These are phyloP conservation scores for Talaromyces sp. DNA, from an alignment of 2,329 filamentous ascomycete genomes.

Conservation along the genomic window DNA sequence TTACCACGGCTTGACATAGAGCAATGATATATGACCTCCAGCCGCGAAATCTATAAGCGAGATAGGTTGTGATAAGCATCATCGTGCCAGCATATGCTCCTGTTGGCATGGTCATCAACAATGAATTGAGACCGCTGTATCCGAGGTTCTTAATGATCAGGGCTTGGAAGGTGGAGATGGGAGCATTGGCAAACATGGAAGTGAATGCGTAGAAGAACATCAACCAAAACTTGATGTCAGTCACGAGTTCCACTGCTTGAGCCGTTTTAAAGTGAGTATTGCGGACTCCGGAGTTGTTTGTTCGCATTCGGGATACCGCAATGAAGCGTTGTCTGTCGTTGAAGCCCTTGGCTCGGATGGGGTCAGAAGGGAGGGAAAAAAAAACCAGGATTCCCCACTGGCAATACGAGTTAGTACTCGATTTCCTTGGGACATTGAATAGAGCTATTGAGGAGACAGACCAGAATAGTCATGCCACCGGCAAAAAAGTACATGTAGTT, in stretches of 20 bases:
- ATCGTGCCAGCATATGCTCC: background rate
- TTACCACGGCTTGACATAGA: background rate
- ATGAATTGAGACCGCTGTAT: background rate
- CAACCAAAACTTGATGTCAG: conserved; percentile 8
- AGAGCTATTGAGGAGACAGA: background rate
- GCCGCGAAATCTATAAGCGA: background rate
- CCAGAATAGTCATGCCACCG: conserved; percentile 1
- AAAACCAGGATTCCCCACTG: background rate
- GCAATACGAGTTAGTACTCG: background rate
- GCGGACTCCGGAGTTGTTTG: conserved; percentile 10
- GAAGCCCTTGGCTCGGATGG: conserved; percentile 4
- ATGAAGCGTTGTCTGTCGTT: conserved; percentile 5
- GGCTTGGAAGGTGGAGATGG: background rate
- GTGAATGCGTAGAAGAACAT: conserved; percentile 4
- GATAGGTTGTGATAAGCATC: background rate
- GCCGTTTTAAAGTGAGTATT: conserved; percentile 2
- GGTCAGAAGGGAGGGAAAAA: background rate
- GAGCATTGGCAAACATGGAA: conserved; percentile 5
- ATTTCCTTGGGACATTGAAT: background rate
- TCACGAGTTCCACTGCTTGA: background rate
- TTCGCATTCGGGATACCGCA: conserved; percentile 11
- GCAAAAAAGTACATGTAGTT: conserved; percentile 13
- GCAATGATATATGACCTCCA: background rate
- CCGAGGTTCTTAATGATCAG: background rate
- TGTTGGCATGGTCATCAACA: background rate